Conservation (phyloP, 352 stramenopile species). For the Globisporangium spinosum region DNA sequence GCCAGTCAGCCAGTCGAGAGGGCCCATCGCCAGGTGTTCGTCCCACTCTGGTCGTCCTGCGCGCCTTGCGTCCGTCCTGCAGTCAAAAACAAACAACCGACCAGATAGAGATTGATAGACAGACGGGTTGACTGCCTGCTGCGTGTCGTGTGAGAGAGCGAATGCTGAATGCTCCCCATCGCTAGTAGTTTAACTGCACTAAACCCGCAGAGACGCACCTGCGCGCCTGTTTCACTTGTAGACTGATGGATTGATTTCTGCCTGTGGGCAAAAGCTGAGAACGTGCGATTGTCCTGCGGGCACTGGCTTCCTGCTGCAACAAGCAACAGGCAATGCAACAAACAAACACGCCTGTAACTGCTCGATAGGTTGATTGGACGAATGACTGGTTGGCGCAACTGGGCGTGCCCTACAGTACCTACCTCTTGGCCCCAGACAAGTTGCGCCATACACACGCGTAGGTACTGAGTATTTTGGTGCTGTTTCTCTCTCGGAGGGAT, state of each 20-base stretch:
- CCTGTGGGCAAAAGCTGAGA: not conserved
- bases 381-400: no score
- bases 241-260: not conserved
- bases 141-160: no score
- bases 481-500: no score
- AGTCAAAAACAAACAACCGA: not conserved
- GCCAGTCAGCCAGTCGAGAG: constrained; percentile 1
- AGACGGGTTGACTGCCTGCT: no score
- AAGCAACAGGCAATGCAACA: not conserved
- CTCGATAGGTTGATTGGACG: no score
- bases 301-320: not conserved
- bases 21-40: not conserved
- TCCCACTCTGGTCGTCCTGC: constrained; percentile 2
- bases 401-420: no score
- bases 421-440: no score
- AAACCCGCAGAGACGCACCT: not conserved
- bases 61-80: not conserved
- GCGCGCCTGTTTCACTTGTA: not conserved
- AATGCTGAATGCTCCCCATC: no score
- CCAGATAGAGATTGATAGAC: not conserved
- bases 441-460: no score
- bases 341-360: no score
- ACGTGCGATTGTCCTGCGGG: not conserved
- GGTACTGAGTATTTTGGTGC: no score
- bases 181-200: not conserved